phyloP scores from a whole-genome alignment of 106 monocot genomes.

The Dendrobium officinale region DNA sequence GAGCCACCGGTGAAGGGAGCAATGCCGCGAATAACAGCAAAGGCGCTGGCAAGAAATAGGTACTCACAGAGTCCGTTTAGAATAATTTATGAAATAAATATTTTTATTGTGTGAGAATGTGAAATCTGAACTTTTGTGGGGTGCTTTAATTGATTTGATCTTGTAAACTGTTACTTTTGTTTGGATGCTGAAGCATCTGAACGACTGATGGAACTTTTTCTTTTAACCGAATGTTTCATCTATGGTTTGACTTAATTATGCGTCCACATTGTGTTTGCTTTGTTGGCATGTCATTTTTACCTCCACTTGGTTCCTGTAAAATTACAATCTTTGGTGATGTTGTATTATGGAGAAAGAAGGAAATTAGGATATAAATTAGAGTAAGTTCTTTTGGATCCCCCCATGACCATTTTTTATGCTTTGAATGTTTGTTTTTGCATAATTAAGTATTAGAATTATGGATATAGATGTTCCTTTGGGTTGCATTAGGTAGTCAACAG shows the following conservation, averaged over 20 bases:
- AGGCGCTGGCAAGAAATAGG: slow-evolving; percentile 1
- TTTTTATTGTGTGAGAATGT: slow-evolving; percentile 4
- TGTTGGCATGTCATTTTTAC: not conserved
- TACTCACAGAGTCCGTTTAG: not conserved
- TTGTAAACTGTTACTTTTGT: not conserved
- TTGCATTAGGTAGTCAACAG: not conserved
- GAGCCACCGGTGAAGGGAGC: not conserved
- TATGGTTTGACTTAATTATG: not conserved
- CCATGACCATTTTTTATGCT: not conserved
- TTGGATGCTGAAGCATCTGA: not conserved
- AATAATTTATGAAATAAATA: not conserved
- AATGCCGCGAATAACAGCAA: not conserved
- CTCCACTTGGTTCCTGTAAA: not conserved
- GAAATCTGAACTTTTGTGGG: not conserved
- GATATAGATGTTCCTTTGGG: not conserved
- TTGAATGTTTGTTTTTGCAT: not conserved
- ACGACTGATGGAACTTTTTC: not conserved
- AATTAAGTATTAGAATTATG: not conserved
- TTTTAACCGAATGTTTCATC: not conserved
- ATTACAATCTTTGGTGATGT: not conserved
- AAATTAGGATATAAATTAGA: not conserved
- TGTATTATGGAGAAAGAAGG: not conserved
- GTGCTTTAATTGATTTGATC: not conserved
- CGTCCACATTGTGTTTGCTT: not conserved
- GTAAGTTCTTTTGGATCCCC: not conserved